phyloP scores from a whole-genome alignment of 2,329 filamentous ascomycete species.

The Colletotrichum sp. region DNA sequence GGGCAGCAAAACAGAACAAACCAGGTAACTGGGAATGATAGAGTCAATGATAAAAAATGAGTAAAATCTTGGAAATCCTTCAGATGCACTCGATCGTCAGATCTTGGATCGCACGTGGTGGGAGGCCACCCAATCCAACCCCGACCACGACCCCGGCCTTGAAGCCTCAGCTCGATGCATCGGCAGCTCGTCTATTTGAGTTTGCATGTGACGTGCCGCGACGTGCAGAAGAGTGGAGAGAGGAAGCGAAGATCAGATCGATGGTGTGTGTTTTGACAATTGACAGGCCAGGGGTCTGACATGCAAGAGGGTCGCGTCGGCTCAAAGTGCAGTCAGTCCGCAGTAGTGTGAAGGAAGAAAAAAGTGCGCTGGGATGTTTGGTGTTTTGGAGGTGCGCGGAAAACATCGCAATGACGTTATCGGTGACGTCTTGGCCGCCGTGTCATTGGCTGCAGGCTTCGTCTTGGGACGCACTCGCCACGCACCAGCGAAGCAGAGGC shows the following conservation, averaged over 20 bases:
- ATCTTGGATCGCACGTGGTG: conserved; percentile 8
- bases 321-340: neutral
- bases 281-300: neutral
- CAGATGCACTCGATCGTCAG: neutral
- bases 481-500: neutral
- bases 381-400: neutral
- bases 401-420: conserved; percentile 16
- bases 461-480: conserved; percentile 16
- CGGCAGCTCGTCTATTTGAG: neutral
- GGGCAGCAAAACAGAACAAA: neutral
- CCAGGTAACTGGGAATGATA: neutral
- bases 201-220: neutral
- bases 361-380: neutral
- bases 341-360: neutral
- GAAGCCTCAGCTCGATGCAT: neutral
- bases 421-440: conserved; percentile 16
- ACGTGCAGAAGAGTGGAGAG: neutral
- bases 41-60: neutral
- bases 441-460: conserved; percentile 11
- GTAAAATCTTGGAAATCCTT: neutral
- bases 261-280: neutral
- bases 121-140: neutral
- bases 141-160: neutral
- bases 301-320: neutral
- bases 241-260: neutral